Evolutionary conservation across 1,284 basidiomycete genomes (phyloP).

Genomic region (Lentinus polychrous): DNA sequence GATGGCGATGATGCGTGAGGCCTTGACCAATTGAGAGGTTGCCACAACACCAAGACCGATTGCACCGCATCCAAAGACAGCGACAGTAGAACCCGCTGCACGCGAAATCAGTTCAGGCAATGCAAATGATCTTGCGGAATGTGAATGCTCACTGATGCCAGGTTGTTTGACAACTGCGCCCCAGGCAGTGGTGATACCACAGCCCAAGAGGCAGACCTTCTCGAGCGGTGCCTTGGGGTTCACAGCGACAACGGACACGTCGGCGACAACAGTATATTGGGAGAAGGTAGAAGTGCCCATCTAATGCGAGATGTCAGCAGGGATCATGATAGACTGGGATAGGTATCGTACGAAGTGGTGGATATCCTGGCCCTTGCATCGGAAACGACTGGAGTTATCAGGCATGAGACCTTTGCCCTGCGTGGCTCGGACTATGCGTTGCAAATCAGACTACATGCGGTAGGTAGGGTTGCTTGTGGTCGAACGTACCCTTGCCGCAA

Average conservation of each 20-base stretch:
- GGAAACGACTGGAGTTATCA: conserved; percentile 88
- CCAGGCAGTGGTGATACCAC: conserved; percentile 97
- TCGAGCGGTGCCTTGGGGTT: conserved; percentile 84
- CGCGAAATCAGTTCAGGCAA: background rate
- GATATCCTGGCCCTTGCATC: conserved; percentile 81
- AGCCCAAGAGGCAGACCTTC: conserved; percentile 91
- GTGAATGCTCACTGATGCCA: conserved; percentile 56
- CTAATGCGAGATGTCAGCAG: conserved; percentile 32
- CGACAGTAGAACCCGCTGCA: conserved; percentile 78
- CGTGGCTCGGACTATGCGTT: conserved; percentile 69
- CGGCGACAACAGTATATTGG: conserved; percentile 97
- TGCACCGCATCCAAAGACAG: conserved; percentile 94
- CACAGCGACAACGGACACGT: conserved; percentile 93
- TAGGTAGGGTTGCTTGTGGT: background rate
- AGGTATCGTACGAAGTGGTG: conserved; percentile 76
- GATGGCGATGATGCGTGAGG: conserved; percentile 86
- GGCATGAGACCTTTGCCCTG: conserved; percentile 98
- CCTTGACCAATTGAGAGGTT: conserved; percentile 74
- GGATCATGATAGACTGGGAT: conserved; percentile 2
- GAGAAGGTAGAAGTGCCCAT: conserved; percentile 99
- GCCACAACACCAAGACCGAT: conserved; percentile 93
- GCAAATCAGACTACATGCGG: conserved; percentile 7
- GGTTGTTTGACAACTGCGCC: conserved; percentile 80
- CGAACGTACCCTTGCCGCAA: conserved; percentile 68
- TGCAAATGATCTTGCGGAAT: background rate